A percentile compares a stretch with the other conserved stretches of the same genome.
phyloP scores from a whole-genome alignment of 2,329 filamentous ascomycete species.

The Cladophialophora immunda region DNA sequence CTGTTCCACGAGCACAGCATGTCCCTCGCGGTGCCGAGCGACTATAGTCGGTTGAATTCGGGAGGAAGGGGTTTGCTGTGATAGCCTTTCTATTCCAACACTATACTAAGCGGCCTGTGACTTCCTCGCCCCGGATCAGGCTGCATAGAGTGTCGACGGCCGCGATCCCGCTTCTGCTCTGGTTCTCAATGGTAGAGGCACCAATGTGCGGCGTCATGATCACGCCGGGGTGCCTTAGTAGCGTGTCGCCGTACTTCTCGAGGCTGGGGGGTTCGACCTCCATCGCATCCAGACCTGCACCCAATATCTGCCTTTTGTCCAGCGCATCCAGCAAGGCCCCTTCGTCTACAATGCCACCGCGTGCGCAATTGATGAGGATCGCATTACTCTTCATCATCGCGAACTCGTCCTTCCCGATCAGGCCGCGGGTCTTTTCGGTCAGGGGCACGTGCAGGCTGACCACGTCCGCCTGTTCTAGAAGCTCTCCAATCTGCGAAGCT shows the following conservation, averaged over 20 bases:
- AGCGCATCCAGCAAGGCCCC: conserved; percentile 46
- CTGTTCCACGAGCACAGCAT: no score
- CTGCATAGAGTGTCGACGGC: not conserved
- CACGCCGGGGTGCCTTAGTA: conserved; percentile 49
- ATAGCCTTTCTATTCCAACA: no score
- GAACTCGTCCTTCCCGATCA: conserved; percentile 48
- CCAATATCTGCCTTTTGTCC: conserved; percentile 48
- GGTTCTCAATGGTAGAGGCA: conserved; percentile 53
- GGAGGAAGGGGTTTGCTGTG: no score
- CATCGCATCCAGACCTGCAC: conserved; percentile 53
- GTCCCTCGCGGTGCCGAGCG: no score
- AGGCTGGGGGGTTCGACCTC: conserved; percentile 51
- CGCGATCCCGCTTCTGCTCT: conserved; percentile 37
- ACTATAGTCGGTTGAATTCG: no score
- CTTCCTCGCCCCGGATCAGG: no score
- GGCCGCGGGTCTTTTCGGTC: conserved; percentile 44
- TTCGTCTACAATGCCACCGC: conserved; percentile 54
- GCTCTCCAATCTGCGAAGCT: conserved; percentile 46
- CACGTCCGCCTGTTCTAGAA: conserved; percentile 47
- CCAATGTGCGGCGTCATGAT: conserved; percentile 59
- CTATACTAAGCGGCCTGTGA: no score
- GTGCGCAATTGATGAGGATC: conserved; percentile 53
- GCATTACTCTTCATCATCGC: conserved; percentile 50
- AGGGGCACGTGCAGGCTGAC: conserved; percentile 52
- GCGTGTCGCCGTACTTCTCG: conserved; percentile 44